Percentiles rank a stretch among this genome's conserved stretches.
Evolutionary conservation across 371 early-diverging fungal genomes (phyloP).

Genomic region (Actinomortierella wolfii): DNA sequence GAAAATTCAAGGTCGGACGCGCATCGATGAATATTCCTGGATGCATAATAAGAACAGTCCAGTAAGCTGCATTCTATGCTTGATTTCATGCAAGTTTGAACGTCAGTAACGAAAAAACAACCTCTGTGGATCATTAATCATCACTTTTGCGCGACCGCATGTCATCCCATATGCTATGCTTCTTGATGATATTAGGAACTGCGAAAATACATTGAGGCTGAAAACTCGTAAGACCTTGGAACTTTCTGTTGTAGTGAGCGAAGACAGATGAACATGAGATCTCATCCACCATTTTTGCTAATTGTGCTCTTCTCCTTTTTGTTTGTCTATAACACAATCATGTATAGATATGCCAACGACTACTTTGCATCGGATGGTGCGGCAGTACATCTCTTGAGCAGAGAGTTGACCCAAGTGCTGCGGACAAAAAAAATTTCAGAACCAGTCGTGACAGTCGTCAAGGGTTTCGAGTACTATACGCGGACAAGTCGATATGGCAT

Average conservation of each 20-base stretch:
- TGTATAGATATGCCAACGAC: slow-evolving; percentile 43
- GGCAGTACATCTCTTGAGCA: slow-evolving; percentile 36
- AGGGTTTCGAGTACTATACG: slow-evolving; percentile 69
- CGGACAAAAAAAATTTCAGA: slow-evolving; percentile 50
- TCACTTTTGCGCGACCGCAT: background rate
- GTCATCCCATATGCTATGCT: background rate
- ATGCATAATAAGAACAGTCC: slow-evolving; percentile 59
- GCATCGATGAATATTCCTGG: slow-evolving; percentile 63
- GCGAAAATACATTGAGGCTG: slow-evolving; percentile 55
- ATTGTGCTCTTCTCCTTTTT: slow-evolving; percentile 1
- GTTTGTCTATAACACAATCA: background rate
- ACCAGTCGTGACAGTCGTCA: slow-evolving; percentile 56
- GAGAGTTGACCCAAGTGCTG: slow-evolving; percentile 62
- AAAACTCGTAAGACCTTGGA: slow-evolving; percentile 55
- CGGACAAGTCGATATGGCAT: slow-evolving; percentile 60
- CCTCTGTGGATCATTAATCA: no score
- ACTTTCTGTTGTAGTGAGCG: background rate
- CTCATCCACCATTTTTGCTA: background rate
- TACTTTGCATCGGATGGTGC: slow-evolving; percentile 42
- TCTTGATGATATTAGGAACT: slow-evolving; percentile 43
- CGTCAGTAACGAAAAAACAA: background rate
- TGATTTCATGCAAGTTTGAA: no score
- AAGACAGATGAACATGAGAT: background rate
- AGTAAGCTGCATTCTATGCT: slow-evolving; percentile 40
- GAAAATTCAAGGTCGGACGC: slow-evolving; percentile 49